Evolutionary conservation across 768 basidiomycete species (phyloP).

Genomic region (Kwoniella sp.): DNA sequence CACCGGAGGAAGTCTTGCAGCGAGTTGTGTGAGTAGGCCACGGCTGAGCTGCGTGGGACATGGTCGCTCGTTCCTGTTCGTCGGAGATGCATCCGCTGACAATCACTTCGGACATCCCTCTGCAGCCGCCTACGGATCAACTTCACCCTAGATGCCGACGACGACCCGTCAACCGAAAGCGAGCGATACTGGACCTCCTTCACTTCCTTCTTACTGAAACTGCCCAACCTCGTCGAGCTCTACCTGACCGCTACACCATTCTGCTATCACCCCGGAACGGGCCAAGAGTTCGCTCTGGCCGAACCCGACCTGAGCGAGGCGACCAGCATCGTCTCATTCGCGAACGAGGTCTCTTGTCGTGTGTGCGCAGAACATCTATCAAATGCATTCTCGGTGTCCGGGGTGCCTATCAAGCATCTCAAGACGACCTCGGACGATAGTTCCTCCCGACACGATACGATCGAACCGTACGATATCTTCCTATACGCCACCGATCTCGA

Average conservation of each 20-base stretch:
- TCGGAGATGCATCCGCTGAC: too few relatives aligned
- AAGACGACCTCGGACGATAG: slow-evolving; percentile 13
- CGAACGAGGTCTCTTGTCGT: slow-evolving; percentile 11
- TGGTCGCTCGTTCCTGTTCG: neutral
- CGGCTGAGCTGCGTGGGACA: too few relatives aligned
- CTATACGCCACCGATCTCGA: neutral
- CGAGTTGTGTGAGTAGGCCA: slow-evolving; percentile 1
- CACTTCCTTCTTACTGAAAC: neutral
- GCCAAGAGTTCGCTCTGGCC: slow-evolving; percentile 1
- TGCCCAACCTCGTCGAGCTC: slow-evolving; percentile 11
- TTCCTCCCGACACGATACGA: neutral
- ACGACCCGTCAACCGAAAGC: neutral
- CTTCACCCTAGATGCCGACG: neutral
- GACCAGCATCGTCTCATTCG: neutral
- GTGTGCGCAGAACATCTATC: slow-evolving; percentile 9
- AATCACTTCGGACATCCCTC: neutral
- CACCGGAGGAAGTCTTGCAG: slow-evolving; percentile 1
- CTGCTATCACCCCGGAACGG: slow-evolving; percentile 6
- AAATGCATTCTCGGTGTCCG: neutral
- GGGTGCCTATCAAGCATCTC: neutral
- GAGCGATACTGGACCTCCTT: slow-evolving; percentile 3
- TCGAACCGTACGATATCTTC: slow-evolving; percentile 5
- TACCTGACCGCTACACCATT: slow-evolving; percentile 10
- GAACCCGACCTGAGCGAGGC: neutral
- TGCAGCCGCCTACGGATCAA: slow-evolving; percentile 14